Percentiles rank a stretch among this genome's conserved stretches.
Conservation (phyloP, 2,329 filamentous ascomycete species). For the Fusarium oligoseptatum region DNA sequence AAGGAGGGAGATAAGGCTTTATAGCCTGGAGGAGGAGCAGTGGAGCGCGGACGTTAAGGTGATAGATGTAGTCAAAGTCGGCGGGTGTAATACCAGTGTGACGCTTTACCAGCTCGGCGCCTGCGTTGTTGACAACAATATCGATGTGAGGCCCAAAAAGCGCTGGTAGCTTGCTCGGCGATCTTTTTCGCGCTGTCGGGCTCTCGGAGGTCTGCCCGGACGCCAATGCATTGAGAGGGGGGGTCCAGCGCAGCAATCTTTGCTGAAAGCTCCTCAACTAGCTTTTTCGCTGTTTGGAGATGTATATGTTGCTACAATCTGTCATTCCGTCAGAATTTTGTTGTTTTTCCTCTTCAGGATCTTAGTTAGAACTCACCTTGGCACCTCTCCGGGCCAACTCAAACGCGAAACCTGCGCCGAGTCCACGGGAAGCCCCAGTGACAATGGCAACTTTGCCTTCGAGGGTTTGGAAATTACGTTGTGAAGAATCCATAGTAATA, state of each 20-base stretch:
- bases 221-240: conserved; percentile 16
- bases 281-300: conserved; percentile 19
- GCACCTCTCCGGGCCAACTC: conserved; percentile 32
- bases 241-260: conserved; percentile 15
- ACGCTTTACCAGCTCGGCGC: conserved; percentile 30
- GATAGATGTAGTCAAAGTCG: conserved; percentile 31
- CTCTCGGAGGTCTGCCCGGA: conserved; percentile 22
- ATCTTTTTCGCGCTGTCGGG: conserved; percentile 1
- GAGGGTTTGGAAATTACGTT: conserved; percentile 19
- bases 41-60: conserved; percentile 33
- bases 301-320: conserved; percentile 35
- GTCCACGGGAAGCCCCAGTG: conserved; percentile 31
- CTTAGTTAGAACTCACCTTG: background rate
- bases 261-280: conserved; percentile 9
- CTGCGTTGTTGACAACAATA: conserved; percentile 28
- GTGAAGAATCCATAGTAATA: conserved; percentile 4
- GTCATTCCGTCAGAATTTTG: background rate
- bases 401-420: conserved; percentile 26
- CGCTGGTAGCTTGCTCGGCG: background rate
- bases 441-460: conserved; percentile 31
- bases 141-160: conserved; percentile 21
- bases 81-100: conserved; percentile 5
- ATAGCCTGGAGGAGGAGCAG: conserved; percentile 21
- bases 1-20: conserved; percentile 1
- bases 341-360: background rate